Conservation (phyloP, 2,329 filamentous ascomycete species). For the Colletotrichum aenigma region DNA sequence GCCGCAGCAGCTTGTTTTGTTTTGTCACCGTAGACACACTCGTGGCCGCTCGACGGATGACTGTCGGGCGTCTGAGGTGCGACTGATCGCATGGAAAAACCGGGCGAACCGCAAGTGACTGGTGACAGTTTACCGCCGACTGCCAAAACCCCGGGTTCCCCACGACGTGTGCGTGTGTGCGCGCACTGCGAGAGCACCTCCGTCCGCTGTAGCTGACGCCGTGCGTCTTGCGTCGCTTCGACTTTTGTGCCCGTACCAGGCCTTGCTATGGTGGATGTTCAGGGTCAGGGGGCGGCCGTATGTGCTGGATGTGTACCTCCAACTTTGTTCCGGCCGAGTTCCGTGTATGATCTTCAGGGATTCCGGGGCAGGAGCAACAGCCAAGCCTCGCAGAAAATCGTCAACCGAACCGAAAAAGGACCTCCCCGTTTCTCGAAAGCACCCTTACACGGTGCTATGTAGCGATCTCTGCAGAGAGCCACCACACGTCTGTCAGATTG, state of each 20-base stretch:
- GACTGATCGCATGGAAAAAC: not conserved
- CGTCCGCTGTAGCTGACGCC: not conserved
- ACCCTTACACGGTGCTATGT: not conserved
- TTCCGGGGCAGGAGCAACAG: slow-evolving; percentile 1
- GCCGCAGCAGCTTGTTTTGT: not conserved
- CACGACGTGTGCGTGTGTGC: not conserved
- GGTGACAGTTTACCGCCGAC: not conserved
- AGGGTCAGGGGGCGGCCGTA: slow-evolving; percentile 11
- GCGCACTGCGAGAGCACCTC: not conserved
- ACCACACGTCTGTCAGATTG: not conserved
- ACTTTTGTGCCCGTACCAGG: not conserved
- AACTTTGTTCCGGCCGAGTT: slow-evolving; percentile 8
- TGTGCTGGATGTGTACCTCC: not conserved
- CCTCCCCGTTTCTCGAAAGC: not conserved
- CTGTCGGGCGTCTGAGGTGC: not conserved
- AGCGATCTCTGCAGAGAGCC: not conserved
- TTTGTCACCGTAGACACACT: not conserved
- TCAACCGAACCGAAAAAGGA: slow-evolving; percentile 1
- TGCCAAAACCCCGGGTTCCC: slow-evolving; percentile 1
- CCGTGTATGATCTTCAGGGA: slow-evolving; percentile 16
- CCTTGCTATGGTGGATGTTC: not conserved
- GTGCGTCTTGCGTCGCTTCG: not conserved
- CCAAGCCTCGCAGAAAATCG: not conserved
- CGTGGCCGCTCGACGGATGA: not conserved
- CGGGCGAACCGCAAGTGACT: not conserved